These are phyloP conservation scores for Collybia mongolica DNA, from an alignment of 768 basidiomycete species.

Conservation along the genomic window DNA sequence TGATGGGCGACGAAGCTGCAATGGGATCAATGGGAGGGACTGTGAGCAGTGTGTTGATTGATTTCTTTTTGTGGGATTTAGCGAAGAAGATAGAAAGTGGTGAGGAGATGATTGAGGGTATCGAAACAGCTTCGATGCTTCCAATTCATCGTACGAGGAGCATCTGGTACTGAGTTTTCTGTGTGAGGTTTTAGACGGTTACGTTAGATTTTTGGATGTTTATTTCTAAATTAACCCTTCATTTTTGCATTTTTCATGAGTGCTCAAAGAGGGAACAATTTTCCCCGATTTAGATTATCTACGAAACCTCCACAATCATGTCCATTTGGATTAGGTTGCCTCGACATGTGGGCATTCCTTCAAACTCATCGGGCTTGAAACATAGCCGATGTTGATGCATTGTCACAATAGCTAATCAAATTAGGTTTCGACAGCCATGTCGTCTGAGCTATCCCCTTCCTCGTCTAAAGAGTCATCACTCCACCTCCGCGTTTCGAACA, in stretches of 20 bases:
- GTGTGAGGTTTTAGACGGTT: not conserved
- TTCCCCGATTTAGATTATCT: too few species aligned
- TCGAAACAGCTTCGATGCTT: slow-evolving; percentile 53
- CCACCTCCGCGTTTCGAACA: slow-evolving; percentile 48
- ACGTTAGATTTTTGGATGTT: not conserved
- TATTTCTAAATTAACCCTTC: not conserved
- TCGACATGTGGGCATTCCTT: too few species aligned
- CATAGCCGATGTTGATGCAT: not conserved
- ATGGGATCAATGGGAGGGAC: slow-evolving; percentile 22
- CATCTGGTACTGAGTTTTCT: slow-evolving; percentile 72
- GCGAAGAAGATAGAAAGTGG: slow-evolving; percentile 73
- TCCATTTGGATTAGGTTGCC: too few species aligned
- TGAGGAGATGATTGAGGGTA: slow-evolving; percentile 55
- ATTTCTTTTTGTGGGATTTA: slow-evolving; percentile 91
- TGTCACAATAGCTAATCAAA: not conserved
- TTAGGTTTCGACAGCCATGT: slow-evolving; percentile 5
- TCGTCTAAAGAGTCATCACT: slow-evolving; percentile 26
- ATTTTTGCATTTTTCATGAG: too few species aligned
- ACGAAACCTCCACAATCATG: too few species aligned
- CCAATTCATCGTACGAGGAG: slow-evolving; percentile 81
- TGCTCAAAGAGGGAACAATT: too few species aligned
- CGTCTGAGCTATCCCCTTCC: slow-evolving; percentile 24
- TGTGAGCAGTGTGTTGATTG: slow-evolving; percentile 79
- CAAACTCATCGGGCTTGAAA: too few species aligned
- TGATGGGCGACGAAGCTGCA: slow-evolving; percentile 26